Conservation (phyloP, 805 yeast species). For the Myxozyma geophila region DNA sequence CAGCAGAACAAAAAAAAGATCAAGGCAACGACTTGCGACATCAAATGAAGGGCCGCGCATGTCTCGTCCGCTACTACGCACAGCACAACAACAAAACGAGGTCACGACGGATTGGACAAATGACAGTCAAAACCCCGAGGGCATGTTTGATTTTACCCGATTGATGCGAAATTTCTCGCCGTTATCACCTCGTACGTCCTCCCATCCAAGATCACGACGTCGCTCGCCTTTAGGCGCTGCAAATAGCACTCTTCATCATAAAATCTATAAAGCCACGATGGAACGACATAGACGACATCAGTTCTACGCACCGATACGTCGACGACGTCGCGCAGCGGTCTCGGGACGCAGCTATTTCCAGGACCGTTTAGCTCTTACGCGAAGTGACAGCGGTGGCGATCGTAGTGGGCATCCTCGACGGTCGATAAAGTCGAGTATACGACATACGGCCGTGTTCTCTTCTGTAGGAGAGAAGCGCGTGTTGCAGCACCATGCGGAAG, state of each 20-base stretch:
- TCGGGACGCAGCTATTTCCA: neutral
- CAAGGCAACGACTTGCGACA: neutral
- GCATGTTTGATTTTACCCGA: neutral
- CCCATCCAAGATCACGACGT: neutral
- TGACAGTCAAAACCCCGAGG: neutral
- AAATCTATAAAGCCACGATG: neutral
- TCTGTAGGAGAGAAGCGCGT: neutral
- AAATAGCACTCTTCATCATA: neutral
- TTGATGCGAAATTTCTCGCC: conserved; percentile 11
- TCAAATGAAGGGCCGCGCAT: neutral
- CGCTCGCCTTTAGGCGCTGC: neutral
- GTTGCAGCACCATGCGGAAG: neutral
- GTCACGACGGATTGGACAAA: neutral
- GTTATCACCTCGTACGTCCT: conserved; percentile 4
- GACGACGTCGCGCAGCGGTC: neutral
- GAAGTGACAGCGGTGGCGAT: neutral
- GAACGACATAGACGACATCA: neutral
- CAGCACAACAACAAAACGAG: neutral
- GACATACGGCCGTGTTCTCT: neutral
- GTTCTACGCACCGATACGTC: neutral
- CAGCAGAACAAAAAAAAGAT: neutral
- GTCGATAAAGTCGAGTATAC: neutral
- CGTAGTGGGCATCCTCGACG: neutral
- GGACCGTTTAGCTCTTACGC: neutral
- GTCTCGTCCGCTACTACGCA: conserved; percentile 3